Conservation (phyloP, 176 grass and related monocot species). For the Otatea glauca region DNA sequence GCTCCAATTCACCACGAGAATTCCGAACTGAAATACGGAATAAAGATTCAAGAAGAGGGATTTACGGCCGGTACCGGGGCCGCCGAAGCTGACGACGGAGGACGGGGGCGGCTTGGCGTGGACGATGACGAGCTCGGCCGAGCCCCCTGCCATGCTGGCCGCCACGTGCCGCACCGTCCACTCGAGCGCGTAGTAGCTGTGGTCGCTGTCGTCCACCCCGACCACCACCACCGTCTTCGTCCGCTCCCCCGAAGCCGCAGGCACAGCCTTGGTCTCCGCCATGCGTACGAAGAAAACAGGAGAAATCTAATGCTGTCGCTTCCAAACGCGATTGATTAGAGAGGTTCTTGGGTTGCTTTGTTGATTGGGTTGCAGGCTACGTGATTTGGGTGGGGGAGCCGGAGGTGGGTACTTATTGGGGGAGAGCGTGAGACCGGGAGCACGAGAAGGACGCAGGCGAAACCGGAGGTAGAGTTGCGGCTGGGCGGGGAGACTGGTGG, state of each 20-base stretch:
- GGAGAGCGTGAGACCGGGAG: background rate
- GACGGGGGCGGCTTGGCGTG: constrained; percentile 67
- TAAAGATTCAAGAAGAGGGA: background rate
- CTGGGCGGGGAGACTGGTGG: background rate
- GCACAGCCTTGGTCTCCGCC: background rate
- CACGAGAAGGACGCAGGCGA: background rate
- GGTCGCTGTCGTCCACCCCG: constrained; percentile 72
- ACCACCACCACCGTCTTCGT: constrained; percentile 62
- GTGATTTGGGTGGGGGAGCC: background rate
- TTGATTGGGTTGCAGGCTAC: background rate
- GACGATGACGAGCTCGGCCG: constrained; percentile 62
- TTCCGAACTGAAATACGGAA: background rate
- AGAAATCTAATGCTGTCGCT: background rate
- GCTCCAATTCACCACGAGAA: background rate
- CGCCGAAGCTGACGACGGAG: constrained; percentile 52
- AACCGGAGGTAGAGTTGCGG: background rate
- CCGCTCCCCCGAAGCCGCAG: background rate
- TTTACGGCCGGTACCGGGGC: constrained; percentile 35
- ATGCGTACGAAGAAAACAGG: background rate
- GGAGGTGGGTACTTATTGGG: background rate
- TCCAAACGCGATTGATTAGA: too few species aligned
- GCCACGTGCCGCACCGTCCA: constrained; percentile 54
- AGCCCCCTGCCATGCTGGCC: background rate
- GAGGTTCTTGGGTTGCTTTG: background rate
- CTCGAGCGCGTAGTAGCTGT: constrained; percentile 67